Base-by-base conservation (phyloP, 2,329 filamentous ascomycete genomes). In the Stachybotrys chartarum region DNA sequence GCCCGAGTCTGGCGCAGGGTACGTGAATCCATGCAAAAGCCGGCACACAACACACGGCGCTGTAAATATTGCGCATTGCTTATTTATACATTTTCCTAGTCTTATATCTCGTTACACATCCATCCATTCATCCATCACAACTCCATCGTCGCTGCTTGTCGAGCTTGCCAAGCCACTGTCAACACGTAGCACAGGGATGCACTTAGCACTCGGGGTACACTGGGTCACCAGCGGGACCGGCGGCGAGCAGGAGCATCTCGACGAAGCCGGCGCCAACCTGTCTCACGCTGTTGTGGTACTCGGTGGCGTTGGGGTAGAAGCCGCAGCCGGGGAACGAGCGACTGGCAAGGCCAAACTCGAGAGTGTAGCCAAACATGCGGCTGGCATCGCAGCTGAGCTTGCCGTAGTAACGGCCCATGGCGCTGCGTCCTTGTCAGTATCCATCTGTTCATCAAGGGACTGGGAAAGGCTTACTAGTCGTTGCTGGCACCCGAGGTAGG, bases 231-330 rank as follows among this genome's bases (percentile, higher is more conserved):
- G 58, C 58, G 24, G 51, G 42, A 30, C 58, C 60, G 2, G 59
- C 62, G 5, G 60, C 62, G 3, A 51, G 50, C 30, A 66, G 54
- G 30, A 69, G 58, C 51, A 75, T 64, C 59, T 78, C 74, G 69
- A 78, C 75, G 60, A 76, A 75, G 0, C 69, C 74, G 1, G 73
- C 69, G 5, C 65, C 69, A 14, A 70, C 71, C 61, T 77, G 73
- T 39, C 70, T 63, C 46, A 77, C 60, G 54, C 71, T 76, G 46
- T 59, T 53, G 57, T 71, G 69, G 60, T 75, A 75, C 58, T 71
- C 67, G 32, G 64, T 58, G 3, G 62, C 61, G 1, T 70, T 71
- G 0, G 73, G 73, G 58, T 77, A 77, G 57, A 77, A 77, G 3
- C 67, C 63, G 51, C 64, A 66, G n/a, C 11, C 30, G 1, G 56